Evolutionary conservation across 2,329 filamentous ascomycete species (phyloP), one percentile per base, ranked within the genome.

Genomic region (Coniochaeta sp.): DNA sequence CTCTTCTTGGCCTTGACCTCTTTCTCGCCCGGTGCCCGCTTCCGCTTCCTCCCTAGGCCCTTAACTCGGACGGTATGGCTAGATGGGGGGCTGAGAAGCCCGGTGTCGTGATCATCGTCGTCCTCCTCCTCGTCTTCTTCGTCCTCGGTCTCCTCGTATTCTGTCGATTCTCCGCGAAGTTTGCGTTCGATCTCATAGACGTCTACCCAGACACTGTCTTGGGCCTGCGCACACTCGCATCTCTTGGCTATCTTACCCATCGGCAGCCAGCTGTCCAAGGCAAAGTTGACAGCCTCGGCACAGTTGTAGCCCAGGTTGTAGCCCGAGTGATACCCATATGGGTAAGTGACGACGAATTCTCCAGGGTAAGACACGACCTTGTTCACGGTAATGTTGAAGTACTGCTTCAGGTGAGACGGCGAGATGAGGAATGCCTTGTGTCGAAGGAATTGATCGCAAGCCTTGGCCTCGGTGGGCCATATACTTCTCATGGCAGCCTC

Each of bases 241-340:
- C 95, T 96, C 75, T 97, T 96, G 17, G 95, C 95, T 66, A 96
- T 92, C 68, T 92, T 91, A 24, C 93, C 95, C 79, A 95, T 97
- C 57, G 96, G 89, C 54, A 99, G 77, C 95, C 95, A 99, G 32
- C 91, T 89, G 66, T 97, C 93, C 9, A 96, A 87, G 5, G 93
- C 95, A 73, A 99, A 99, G 72, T 99, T 99, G 76, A 99, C 95
- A 8, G 95, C 96, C 72, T 99, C 95, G 30, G 95, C 95, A 74
- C 95, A 99, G 72, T 99, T 99, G 78, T 99, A 99, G 17, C 96
- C 95, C 40, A 99, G 79, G 68, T 99, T 99, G 74, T 96, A 99
- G 4, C 95, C 95, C 5, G 95, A 99, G 71, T 99, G 95, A 72
- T 99, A 99, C 24, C 95, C 95, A 69, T 98, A 99, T 0, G 95